A percentile compares a stretch with the other conserved stretches of the same genome.
phyloP scores from a whole-genome alignment of 2,329 filamentous ascomycete species.

The Coleophoma cylindrospora region DNA sequence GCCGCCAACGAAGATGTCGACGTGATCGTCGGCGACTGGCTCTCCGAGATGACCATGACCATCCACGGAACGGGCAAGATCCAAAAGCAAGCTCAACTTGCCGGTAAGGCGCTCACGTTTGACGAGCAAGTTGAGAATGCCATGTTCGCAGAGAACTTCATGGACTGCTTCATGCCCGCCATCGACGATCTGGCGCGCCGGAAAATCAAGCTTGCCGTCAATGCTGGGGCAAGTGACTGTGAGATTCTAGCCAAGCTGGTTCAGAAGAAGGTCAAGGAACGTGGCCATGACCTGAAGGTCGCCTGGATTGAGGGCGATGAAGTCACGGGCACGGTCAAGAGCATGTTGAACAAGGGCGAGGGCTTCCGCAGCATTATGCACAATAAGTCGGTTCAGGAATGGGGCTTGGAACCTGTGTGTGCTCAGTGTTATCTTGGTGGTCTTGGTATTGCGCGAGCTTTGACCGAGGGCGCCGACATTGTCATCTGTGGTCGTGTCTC shows the following conservation, averaged over 20 bases:
- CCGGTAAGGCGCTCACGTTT: background rate
- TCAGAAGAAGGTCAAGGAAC: slow-evolving; percentile 2
- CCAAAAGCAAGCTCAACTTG: background rate
- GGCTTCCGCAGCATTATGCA: slow-evolving; percentile 31
- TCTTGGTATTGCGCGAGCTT: slow-evolving; percentile 31
- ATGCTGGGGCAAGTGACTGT: slow-evolving; percentile 47
- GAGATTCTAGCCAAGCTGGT: slow-evolving; percentile 32
- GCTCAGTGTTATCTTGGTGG: slow-evolving; percentile 27
- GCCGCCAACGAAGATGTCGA: slow-evolving; percentile 26
- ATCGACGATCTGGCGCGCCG: slow-evolving; percentile 39
- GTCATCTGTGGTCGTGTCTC: slow-evolving; percentile 36
- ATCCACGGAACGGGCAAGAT: slow-evolving; percentile 3
- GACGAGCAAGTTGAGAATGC: background rate
- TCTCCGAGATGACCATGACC: slow-evolving; percentile 30
- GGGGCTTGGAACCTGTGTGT: slow-evolving; percentile 14
- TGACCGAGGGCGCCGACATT: slow-evolving; percentile 35
- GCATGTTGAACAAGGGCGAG: slow-evolving; percentile 25
- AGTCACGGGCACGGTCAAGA: slow-evolving; percentile 27
- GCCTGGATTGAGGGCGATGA: slow-evolving; percentile 40
- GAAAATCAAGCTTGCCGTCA: slow-evolving; percentile 43
- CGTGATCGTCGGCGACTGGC: slow-evolving; percentile 43
- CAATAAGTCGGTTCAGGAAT: slow-evolving; percentile 10
- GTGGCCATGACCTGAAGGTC: slow-evolving; percentile 27
- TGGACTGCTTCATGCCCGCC: slow-evolving; percentile 8
- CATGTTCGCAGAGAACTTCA: slow-evolving; percentile 4